A percentile compares a stretch with the other conserved stretches of the same genome.
Evolutionary conservation across 1,139 yeast species (phyloP).

Genomic region (Keqinozyma sinolaborantium): DNA sequence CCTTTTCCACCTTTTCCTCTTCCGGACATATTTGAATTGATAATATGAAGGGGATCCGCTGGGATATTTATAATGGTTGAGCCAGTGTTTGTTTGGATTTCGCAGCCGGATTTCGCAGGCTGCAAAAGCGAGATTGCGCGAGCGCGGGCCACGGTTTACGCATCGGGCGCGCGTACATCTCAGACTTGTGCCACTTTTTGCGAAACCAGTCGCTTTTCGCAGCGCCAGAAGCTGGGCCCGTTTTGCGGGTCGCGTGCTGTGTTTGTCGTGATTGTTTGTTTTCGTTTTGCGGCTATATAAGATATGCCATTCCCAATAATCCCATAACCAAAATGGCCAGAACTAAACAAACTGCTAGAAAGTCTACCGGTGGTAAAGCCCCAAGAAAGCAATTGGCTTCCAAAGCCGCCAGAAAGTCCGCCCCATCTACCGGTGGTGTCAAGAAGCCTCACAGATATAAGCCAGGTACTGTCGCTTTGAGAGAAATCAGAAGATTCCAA

Average conservation of each 20-base stretch:
- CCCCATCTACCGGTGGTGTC: constrained; percentile 98
- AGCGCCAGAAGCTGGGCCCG: not conserved
- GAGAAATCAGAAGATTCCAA: constrained; percentile 99
- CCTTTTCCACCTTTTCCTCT: constrained; percentile 99
- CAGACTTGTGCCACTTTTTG: too few species aligned
- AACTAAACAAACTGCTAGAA: constrained; percentile 98
- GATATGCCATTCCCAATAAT: constrained; percentile 1
- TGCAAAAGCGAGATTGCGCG: not conserved
- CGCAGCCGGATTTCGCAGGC: not conserved
- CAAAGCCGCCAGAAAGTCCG: constrained; percentile 98
- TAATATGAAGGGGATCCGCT: constrained; percentile 2
- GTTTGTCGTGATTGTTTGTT: not conserved
- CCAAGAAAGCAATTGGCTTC: constrained; percentile 99
- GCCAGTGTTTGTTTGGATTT: not conserved
- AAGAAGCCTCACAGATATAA: constrained; percentile 99
- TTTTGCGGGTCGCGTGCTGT: too few species aligned
- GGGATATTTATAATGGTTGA: constrained; percentile 5
- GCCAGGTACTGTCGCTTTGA: constrained; percentile 99
- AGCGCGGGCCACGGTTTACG: constrained; percentile 1
- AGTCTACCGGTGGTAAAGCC: constrained; percentile 99
- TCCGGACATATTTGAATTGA: constrained; percentile 74
- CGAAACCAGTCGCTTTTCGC: not conserved
- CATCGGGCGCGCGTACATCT: not conserved
- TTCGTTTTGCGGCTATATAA: constrained; percentile 4
- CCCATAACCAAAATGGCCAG: constrained; percentile 78